These are phyloP conservation scores for Stereum hirsutum DNA, from an alignment of 1,284 basidiomycete species.

Conservation along the genomic window DNA sequence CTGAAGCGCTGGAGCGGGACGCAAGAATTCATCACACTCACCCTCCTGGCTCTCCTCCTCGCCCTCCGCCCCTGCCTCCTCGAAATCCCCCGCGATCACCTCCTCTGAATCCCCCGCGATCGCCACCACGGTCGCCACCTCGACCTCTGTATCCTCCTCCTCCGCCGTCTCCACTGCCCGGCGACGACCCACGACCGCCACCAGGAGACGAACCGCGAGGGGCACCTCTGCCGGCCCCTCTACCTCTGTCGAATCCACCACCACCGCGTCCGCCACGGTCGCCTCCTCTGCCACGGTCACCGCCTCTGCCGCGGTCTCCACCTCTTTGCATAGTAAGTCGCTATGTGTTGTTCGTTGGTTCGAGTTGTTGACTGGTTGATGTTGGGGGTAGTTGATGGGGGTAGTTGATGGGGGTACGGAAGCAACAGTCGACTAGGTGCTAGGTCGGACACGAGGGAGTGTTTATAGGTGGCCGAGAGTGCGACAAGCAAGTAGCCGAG, in stretches of 20 bases:
- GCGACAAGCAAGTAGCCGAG: too few relatives aligned
- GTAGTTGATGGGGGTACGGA: too few relatives aligned
- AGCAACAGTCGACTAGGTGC: too few relatives aligned
- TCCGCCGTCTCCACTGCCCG: too few relatives aligned
- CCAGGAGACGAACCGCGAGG: too few relatives aligned
- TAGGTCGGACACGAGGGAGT: too few relatives aligned
- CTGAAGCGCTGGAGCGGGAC: too few relatives aligned
- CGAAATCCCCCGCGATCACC: constrained; percentile 18
- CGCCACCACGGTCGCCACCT: constrained; percentile 24
- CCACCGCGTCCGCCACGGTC: constrained; percentile 4
- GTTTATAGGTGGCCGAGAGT: too few relatives aligned
- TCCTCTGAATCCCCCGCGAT: constrained; percentile 23
- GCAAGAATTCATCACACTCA: constrained; percentile 21
- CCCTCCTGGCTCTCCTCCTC: constrained; percentile 36
- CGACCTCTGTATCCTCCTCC: constrained; percentile 18
- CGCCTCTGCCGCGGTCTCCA: constrained; percentile 4
- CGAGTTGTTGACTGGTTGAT: too few relatives aligned
- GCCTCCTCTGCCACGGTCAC: constrained; percentile 9
- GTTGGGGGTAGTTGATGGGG: too few relatives aligned
- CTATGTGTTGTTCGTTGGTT: not conserved
- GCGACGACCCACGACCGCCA: constrained; percentile 14
- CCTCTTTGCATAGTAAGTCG: constrained; percentile 10
- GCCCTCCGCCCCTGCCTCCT: constrained; percentile 25
- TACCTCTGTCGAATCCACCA: constrained; percentile 9
- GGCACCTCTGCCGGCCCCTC: too few relatives aligned